These are phyloP conservation scores for Fusarium chlamydosporum DNA, from an alignment of 2,329 filamentous ascomycete genomes.

Conservation along the genomic window DNA sequence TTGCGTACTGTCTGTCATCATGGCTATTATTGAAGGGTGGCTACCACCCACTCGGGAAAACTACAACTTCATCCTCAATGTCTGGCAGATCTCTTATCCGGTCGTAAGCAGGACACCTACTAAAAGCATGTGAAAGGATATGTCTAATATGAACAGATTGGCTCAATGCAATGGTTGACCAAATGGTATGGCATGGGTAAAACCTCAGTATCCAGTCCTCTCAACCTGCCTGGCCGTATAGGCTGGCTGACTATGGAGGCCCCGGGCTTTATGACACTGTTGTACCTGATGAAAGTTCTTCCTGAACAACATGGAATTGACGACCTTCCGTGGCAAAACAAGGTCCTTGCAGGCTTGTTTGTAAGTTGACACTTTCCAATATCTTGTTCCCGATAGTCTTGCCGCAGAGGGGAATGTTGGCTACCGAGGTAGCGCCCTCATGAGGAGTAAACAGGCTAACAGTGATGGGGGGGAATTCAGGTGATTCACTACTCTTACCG, in stretches of 20 bases:
- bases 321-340: conserved; percentile 81
- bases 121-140: neutral
- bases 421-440: conserved; percentile 20
- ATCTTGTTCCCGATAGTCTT: conserved; percentile 15
- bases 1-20: conserved; percentile 45
- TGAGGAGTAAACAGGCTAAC: conserved; percentile 21
- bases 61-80: conserved; percentile 66
- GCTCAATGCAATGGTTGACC: conserved; percentile 79
- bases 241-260: conserved; percentile 93
- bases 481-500: conserved; percentile 92
- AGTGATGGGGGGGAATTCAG: conserved; percentile 53
- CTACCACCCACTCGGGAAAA: conserved; percentile 71
- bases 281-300: conserved; percentile 83
- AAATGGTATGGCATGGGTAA: conserved; percentile 94
- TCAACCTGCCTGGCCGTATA: conserved; percentile 91
- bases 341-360: conserved; percentile 79
- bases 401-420: conserved; percentile 35
- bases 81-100: conserved; percentile 68
- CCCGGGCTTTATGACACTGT: conserved; percentile 79
- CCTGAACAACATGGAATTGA: conserved; percentile 70
- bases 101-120: conserved; percentile 58
- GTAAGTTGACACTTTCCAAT: conserved; percentile 55
- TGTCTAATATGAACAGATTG: conserved; percentile 66
- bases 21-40: conserved; percentile 68
- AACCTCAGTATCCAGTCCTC: conserved; percentile 78